Percentiles rank a stretch among this genome's conserved stretches.
phyloP scores from a whole-genome alignment of 2,329 filamentous ascomycete species.

The Neoascochyta sp. region DNA sequence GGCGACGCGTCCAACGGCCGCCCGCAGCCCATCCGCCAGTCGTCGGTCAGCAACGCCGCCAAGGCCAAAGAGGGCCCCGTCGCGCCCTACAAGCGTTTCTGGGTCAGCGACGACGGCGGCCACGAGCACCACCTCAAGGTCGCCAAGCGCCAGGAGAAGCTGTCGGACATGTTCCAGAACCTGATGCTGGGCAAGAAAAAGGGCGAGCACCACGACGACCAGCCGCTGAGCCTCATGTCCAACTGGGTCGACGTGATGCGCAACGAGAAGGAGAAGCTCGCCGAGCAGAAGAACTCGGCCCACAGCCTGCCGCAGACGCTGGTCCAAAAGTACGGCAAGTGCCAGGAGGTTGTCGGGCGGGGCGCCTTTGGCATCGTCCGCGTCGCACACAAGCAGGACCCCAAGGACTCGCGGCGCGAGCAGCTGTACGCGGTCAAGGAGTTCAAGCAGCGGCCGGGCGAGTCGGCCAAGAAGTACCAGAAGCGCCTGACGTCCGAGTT shows the following conservation, averaged over 20 bases:
- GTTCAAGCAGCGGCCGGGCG: conserved; percentile 88
- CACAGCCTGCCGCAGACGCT: conserved; percentile 74
- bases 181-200: conserved; percentile 79
- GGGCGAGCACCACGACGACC: conserved; percentile 64
- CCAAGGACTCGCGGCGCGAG: conserved; percentile 71
- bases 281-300: conserved; percentile 71
- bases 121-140: conserved; percentile 89
- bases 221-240: conserved; percentile 87
- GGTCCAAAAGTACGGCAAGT: conserved; percentile 97
- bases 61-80: conserved; percentile 26
- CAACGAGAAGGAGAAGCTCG: conserved; percentile 74
- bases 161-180: conserved; percentile 85
- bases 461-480: conserved; percentile 96
- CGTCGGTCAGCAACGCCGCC: conserved; percentile 22
- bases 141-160: conserved; percentile 87
- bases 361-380: conserved; percentile 96
- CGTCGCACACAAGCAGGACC: conserved; percentile 92
- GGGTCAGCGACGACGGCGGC: conserved; percentile 59
- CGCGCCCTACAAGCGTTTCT: conserved; percentile 49
- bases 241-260: conserved; percentile 94
- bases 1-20: conserved; percentile 22
- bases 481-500: conserved; percentile 96
- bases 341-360: conserved; percentile 91
- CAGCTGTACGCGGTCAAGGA: conserved; percentile 98
- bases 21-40: conserved; percentile 25